Evolutionary conservation across 129 eudicot genomes (phyloP).

Genomic region (Cynara cardunculus): DNA sequence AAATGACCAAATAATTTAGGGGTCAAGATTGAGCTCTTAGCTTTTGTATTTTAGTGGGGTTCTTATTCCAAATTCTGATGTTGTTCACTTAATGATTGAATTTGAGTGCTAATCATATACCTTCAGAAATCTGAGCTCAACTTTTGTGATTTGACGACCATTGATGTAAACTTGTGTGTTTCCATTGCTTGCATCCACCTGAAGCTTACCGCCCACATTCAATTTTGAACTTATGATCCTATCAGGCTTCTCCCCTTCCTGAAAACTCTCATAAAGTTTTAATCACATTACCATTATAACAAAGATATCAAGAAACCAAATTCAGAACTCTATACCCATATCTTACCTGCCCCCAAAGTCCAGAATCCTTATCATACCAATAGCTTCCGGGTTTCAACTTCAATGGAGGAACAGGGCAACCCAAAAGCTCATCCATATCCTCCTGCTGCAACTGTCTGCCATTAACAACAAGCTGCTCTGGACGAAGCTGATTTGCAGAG

Average conservation of each 20-base stretch:
- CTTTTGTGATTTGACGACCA: conserved; percentile 47
- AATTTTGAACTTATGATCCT: conserved; percentile 44
- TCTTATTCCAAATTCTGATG: background rate
- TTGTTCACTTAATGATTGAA: no score
- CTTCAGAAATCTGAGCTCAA: conserved; percentile 46
- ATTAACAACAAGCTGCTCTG: conserved; percentile 43
- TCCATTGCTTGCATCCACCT: conserved; percentile 46
- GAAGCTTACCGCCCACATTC: conserved; percentile 44
- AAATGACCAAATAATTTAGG: no score
- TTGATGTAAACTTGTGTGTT: conserved; percentile 41
- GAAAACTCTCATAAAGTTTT: background rate
- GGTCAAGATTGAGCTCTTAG: no score
- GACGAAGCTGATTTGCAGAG: conserved; percentile 33
- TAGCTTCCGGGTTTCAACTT: conserved; percentile 46
- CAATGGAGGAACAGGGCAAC: conserved; percentile 37
- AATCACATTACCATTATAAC: background rate
- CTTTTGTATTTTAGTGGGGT: background rate
- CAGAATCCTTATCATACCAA: conserved; percentile 53
- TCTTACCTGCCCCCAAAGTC: conserved; percentile 49
- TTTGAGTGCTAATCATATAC: conserved; percentile 10
- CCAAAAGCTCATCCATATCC: conserved; percentile 39
- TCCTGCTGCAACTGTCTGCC: conserved; percentile 32
- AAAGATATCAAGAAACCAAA: background rate
- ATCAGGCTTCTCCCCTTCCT: conserved; percentile 57
- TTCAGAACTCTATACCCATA: background rate